These are phyloP conservation scores for Nannochloropsis gaditana DNA, from an alignment of 108 stramenopile species.

Conservation along the genomic window DNA sequence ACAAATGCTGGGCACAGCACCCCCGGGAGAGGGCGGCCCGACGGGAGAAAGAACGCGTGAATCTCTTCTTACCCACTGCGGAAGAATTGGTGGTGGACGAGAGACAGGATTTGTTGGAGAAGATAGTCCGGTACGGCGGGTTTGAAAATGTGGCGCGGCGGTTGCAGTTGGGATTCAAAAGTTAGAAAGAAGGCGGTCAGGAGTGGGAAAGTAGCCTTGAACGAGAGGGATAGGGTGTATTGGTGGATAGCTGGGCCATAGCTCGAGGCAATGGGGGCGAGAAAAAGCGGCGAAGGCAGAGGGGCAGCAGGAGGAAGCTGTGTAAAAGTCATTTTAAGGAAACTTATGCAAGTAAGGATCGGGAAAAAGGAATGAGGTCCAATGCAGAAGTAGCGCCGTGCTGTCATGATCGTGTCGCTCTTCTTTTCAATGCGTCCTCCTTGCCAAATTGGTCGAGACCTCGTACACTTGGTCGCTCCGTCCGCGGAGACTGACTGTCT, in stretches of 20 bases:
- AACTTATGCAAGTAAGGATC: too few species aligned
- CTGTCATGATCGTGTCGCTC: too few species aligned
- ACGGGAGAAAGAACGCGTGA: not conserved
- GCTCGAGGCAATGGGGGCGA: not conserved
- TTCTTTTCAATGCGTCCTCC: too few species aligned
- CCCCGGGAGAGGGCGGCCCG: not conserved
- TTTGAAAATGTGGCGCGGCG: not conserved
- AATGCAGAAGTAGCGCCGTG: too few species aligned
- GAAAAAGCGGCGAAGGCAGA: not conserved
- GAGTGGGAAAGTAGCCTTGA: too few species aligned
- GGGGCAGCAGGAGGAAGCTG: not conserved
- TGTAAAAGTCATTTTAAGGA: not conserved
- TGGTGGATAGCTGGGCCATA: too few species aligned
- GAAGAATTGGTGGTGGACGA: not conserved
- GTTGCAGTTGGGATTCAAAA: constrained; percentile 7
- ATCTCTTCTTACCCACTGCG: not conserved
- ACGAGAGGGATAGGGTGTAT: too few species aligned
- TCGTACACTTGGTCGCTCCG: too few species aligned
- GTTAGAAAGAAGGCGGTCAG: not conserved
- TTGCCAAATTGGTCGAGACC: too few species aligned
- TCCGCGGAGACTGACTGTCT: too few species aligned
- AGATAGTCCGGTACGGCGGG: not conserved
- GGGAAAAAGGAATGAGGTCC: too few species aligned
- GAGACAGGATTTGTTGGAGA: not conserved
- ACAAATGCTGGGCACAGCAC: not conserved